Conservation (phyloP, 805 yeast species). For the Lipomyces sp. region DNA sequence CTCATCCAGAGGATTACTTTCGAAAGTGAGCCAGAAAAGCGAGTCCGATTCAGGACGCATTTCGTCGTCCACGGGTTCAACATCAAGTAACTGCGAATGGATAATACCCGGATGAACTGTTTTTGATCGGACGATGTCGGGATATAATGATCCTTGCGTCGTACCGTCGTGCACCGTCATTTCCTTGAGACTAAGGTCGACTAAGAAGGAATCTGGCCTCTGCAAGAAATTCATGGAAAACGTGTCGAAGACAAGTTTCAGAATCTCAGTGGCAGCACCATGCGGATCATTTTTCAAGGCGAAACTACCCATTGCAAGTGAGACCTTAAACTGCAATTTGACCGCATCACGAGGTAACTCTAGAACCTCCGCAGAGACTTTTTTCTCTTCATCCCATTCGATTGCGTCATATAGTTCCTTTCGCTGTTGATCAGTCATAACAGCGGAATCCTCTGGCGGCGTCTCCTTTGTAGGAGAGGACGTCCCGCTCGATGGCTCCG, state of each 20-base stretch:
- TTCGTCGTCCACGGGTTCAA: slow-evolving; percentile 15
- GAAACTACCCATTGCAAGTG: slow-evolving; percentile 77
- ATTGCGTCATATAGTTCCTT: slow-evolving; percentile 91
- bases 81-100: slow-evolving; percentile 25
- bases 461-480: neutral
- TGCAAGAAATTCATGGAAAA: slow-evolving; percentile 74
- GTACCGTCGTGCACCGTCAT: slow-evolving; percentile 83
- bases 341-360: slow-evolving; percentile 76
- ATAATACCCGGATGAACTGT: slow-evolving; percentile 11
- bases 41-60: slow-evolving; percentile 51
- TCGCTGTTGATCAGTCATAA: slow-evolving; percentile 83
- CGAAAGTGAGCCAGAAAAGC: slow-evolving; percentile 80
- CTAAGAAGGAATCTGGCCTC: slow-evolving; percentile 75
- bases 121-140: slow-evolving; percentile 84
- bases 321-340: slow-evolving; percentile 67
- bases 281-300: slow-evolving; percentile 55
- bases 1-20: slow-evolving; percentile 81
- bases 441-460: slow-evolving; percentile 46
- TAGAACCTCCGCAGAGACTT: slow-evolving; percentile 43
- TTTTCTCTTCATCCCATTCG: slow-evolving; percentile 77
- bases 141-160: slow-evolving; percentile 75
- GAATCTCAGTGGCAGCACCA: slow-evolving; percentile 54
- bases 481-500: neutral
- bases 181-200: slow-evolving; percentile 77
- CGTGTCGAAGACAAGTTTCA: slow-evolving; percentile 81